Evolutionary conservation across 192 early-diverging fungal genomes (phyloP).

Genomic region (Glomus cerebriforme): DNA sequence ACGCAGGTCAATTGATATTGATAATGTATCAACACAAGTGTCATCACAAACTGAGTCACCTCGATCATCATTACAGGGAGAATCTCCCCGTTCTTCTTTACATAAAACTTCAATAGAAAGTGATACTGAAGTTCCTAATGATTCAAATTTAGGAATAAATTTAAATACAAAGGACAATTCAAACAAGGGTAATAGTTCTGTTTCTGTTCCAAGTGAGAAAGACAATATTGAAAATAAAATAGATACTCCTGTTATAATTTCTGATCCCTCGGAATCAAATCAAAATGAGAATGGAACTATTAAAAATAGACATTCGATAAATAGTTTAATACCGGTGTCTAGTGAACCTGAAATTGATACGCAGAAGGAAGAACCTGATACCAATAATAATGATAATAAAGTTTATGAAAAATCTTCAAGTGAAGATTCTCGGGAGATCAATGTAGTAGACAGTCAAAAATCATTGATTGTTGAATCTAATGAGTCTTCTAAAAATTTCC

Average conservation of each 20-base stretch:
- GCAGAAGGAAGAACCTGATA: not conserved
- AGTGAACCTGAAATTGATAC: not conserved
- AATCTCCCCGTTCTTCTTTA: not conserved
- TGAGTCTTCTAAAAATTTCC: conserved; percentile 9
- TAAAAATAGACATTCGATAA: not conserved
- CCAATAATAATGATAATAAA: not conserved
- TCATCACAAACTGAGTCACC: not conserved
- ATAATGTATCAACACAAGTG: not conserved
- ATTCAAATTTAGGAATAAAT: not conserved
- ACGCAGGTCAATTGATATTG: not conserved
- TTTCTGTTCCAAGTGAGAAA: not conserved
- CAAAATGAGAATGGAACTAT: not conserved
- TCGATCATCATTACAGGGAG: not conserved
- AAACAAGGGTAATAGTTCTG: not conserved
- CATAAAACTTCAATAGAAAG: not conserved
- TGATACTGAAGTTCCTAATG: not conserved
- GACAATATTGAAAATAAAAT: not conserved
- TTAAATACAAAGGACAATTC: not conserved
- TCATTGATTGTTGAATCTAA: not conserved
- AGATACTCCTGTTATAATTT: not conserved
- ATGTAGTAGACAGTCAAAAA: not conserved
- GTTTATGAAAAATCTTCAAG: not conserved
- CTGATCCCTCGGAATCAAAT: not conserved
- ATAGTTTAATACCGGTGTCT: not conserved
- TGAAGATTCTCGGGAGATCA: not conserved